Evolutionary conservation across 2,329 filamentous ascomycete species (phyloP).

Genomic region (Ascochyta lentis): DNA sequence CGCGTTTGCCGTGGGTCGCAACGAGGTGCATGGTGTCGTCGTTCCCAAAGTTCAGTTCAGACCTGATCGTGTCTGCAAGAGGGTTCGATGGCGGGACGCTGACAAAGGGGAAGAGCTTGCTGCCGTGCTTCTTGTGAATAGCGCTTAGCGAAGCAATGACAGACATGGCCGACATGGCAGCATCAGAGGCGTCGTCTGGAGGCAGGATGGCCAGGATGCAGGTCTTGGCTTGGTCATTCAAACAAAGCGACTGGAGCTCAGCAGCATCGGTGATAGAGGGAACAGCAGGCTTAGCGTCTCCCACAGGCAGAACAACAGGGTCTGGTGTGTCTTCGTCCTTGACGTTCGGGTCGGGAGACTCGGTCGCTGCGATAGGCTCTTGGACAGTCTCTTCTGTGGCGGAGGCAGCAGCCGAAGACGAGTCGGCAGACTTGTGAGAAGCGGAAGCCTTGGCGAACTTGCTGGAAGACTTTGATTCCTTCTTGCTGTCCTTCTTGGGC

Average conservation of each 20-base stretch:
- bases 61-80: conserved; percentile 62
- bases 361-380: conserved; percentile 57
- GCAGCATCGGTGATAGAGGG: conserved; percentile 68
- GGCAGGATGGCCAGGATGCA: conserved; percentile 72
- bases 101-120: conserved; percentile 83
- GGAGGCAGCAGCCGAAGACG: conserved; percentile 54
- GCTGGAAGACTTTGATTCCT: conserved; percentile 55
- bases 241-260: conserved; percentile 73
- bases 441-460: conserved; percentile 59
- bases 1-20: conserved; percentile 82
- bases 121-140: conserved; percentile 77
- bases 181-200: conserved; percentile 54
- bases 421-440: conserved; percentile 59
- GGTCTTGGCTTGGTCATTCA: conserved; percentile 77
- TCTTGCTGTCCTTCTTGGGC: conserved; percentile 53
- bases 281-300: conserved; percentile 65
- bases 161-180: conserved; percentile 46
- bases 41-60: conserved; percentile 65
- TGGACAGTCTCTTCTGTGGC: conserved; percentile 60
- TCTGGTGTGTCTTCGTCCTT: conserved; percentile 53
- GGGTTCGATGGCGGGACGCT: conserved; percentile 70
- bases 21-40: conserved; percentile 71
- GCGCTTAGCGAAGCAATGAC: conserved; percentile 69
- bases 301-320: conserved; percentile 60
- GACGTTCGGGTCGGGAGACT: conserved; percentile 60